Evolutionary conservation across 495 filamentous ascomycete genomes (phyloP).

Genomic region (Lentithecium fluviatile): DNA sequence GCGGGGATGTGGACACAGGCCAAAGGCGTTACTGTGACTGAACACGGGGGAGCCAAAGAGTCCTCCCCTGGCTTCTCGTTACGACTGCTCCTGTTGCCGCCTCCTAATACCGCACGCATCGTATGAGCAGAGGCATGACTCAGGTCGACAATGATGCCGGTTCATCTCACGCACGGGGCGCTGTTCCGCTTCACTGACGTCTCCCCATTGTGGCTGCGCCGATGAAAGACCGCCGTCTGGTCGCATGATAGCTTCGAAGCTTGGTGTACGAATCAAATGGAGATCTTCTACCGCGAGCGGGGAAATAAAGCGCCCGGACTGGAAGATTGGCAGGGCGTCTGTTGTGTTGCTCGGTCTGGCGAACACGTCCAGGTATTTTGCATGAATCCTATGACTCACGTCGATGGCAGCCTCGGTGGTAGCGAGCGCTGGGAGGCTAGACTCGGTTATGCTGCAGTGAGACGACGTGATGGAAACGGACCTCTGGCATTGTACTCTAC

Average conservation of each 20-base stretch:
- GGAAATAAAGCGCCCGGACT: neutral
- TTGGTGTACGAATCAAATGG: neutral
- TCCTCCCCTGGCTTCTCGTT: too few species aligned
- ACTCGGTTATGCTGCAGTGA: too few species aligned
- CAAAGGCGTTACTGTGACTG: constrained; percentile 56
- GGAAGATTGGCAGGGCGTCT: neutral
- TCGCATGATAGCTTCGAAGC: neutral
- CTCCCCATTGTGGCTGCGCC: neutral
- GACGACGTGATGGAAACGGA: too few species aligned
- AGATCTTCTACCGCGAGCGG: neutral
- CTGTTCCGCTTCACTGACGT: neutral
- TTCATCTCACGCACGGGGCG: neutral
- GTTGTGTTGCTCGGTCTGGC: neutral
- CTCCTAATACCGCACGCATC: constrained; percentile 57
- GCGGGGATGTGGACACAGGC: constrained; percentile 49
- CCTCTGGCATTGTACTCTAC: too few species aligned
- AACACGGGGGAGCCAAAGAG: constrained; percentile 58
- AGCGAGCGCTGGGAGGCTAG: too few species aligned
- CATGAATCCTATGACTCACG: neutral
- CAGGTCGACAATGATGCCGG: constrained; percentile 1
- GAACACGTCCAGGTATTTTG: neutral
- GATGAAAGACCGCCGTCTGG: neutral
- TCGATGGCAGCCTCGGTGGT: neutral
- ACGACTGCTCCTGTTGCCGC: constrained; percentile 47
- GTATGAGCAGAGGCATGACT: constrained; percentile 50